A percentile compares a stretch with the other conserved stretches of the same genome.
These are phyloP conservation scores for Stachybotrys echinatus DNA, from an alignment of 2,329 filamentous ascomycete genomes.

Conservation along the genomic window DNA sequence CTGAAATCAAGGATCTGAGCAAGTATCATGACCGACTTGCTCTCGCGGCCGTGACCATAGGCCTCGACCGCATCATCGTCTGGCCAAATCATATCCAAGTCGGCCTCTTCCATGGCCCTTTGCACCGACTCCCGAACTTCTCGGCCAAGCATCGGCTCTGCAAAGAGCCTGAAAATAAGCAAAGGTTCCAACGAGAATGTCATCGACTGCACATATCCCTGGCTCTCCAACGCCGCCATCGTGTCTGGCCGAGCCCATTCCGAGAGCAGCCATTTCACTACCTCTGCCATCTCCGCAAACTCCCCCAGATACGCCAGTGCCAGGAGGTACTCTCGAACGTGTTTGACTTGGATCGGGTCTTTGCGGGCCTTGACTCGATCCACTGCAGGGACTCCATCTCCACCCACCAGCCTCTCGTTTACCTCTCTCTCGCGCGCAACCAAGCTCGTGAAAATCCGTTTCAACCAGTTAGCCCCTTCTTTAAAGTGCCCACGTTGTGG, in stretches of 20 bases:
- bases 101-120: slow-evolving; percentile 15
- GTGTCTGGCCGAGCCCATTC: slow-evolving; percentile 33
- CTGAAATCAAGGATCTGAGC: slow-evolving; percentile 17
- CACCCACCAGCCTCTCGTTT: slow-evolving; percentile 10
- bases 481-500: slow-evolving; percentile 5
- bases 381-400: slow-evolving; percentile 19
- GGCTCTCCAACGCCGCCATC: slow-evolving; percentile 27
- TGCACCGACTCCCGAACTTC: slow-evolving; percentile 24
- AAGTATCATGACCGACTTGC: slow-evolving; percentile 16
- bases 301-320: slow-evolving; percentile 58
- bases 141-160: slow-evolving; percentile 32
- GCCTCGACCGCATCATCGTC: slow-evolving; percentile 25
- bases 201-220: slow-evolving; percentile 24
- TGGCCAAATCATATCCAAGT: slow-evolving; percentile 32
- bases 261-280: slow-evolving; percentile 54
- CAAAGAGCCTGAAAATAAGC: slow-evolving; percentile 44
- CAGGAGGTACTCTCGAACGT: slow-evolving; percentile 54
- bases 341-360: slow-evolving; percentile 30
- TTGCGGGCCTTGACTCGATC: slow-evolving; percentile 25
- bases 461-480: slow-evolving; percentile 16
- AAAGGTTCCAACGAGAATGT: slow-evolving; percentile 26
- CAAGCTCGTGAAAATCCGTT: slow-evolving; percentile 18
- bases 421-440: slow-evolving; percentile 16
- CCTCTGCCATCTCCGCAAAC: slow-evolving; percentile 47
- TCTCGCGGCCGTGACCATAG: slow-evolving; percentile 21